Percentiles rank a stretch among this genome's conserved stretches.
phyloP scores from a whole-genome alignment of 352 stramenopile genomes.

The Globisporangium okanoganense region DNA sequence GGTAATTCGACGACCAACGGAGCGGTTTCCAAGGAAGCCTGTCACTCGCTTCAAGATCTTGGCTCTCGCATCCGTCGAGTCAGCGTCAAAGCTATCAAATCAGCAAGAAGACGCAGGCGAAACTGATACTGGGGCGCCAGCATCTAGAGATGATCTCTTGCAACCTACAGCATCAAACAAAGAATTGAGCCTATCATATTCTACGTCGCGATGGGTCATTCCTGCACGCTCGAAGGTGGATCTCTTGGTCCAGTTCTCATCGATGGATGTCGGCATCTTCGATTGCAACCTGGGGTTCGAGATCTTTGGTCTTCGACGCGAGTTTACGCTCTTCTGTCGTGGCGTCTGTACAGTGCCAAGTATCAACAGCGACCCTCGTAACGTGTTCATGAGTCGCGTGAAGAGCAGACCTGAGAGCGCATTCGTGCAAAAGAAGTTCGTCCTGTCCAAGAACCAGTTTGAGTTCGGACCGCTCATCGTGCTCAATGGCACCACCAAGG shows the following conservation, averaged over 20 bases:
- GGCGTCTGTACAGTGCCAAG: slow-evolving; percentile 84
- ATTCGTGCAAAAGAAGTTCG: slow-evolving; percentile 90
- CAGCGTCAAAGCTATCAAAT: slow-evolving; percentile 6
- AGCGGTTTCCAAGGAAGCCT: slow-evolving; percentile 56
- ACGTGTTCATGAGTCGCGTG: slow-evolving; percentile 93
- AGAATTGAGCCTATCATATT: slow-evolving; percentile 6
- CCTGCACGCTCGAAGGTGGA: slow-evolving; percentile 44
- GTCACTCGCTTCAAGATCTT: slow-evolving; percentile 58
- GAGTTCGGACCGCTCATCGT: slow-evolving; percentile 93
- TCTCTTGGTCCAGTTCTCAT: slow-evolving; percentile 83
- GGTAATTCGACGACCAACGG: slow-evolving; percentile 63
- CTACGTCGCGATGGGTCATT: slow-evolving; percentile 72
- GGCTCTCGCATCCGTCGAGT: neutral
- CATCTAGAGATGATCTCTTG: neutral
- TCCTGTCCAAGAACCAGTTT: slow-evolving; percentile 86
- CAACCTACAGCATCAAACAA: slow-evolving; percentile 8
- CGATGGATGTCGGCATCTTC: slow-evolving; percentile 69
- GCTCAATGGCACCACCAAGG: slow-evolving; percentile 7
- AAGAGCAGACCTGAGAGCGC: slow-evolving; percentile 68
- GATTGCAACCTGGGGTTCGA: slow-evolving; percentile 89
- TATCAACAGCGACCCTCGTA: slow-evolving; percentile 91
- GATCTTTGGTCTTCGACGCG: slow-evolving; percentile 80
- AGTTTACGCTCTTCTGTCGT: slow-evolving; percentile 81
- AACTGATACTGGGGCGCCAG: neutral
- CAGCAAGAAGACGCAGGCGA: neutral